These are phyloP conservation scores for Ceratocystiopsis brevicomis DNA, from an alignment of 2,329 filamentous ascomycete species.

Conservation along the genomic window DNA sequence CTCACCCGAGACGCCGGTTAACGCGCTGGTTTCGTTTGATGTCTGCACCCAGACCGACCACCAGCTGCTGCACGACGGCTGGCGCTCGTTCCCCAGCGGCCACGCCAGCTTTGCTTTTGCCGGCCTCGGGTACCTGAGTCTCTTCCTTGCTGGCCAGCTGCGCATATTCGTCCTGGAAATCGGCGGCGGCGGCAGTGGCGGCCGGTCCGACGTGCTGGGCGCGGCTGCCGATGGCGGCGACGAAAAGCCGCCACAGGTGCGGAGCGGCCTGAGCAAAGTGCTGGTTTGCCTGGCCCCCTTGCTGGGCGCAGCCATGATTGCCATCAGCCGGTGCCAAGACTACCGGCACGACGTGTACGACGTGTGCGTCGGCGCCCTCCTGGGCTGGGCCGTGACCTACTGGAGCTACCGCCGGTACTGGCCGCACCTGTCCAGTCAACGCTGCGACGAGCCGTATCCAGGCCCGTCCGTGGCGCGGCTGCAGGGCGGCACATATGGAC, in stretches of 20 bases:
- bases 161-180: constrained; percentile 28
- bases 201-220: too few species aligned
- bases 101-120: constrained; percentile 66
- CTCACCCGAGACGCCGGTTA: constrained; percentile 23
- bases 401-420: constrained; percentile 50
- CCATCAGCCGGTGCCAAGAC: constrained; percentile 49
- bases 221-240: neutral
- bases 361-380: constrained; percentile 39
- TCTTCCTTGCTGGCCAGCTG: constrained; percentile 51
- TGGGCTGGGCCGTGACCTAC: constrained; percentile 41
- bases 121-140: constrained; percentile 54
- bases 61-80: constrained; percentile 60
- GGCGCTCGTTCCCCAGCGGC: constrained; percentile 66
- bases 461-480: constrained; percentile 16
- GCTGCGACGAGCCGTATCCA: constrained; percentile 39
- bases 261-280: constrained; percentile 32
- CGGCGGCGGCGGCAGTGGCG: neutral
- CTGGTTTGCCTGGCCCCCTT: constrained; percentile 39
- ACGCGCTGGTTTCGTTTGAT: constrained; percentile 40
- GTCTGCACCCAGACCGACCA: constrained; percentile 55
- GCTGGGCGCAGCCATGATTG: constrained; percentile 45
- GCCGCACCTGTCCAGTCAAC: constrained; percentile 31
- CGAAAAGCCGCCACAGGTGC: constrained; percentile 6
- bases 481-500: constrained; percentile 16
- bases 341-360: constrained; percentile 56